Evolutionary conservation across 2,329 filamentous ascomycete species (phyloP), one percentile per base, ranked within the genome.

Genomic region (Fusarium sp.): DNA sequence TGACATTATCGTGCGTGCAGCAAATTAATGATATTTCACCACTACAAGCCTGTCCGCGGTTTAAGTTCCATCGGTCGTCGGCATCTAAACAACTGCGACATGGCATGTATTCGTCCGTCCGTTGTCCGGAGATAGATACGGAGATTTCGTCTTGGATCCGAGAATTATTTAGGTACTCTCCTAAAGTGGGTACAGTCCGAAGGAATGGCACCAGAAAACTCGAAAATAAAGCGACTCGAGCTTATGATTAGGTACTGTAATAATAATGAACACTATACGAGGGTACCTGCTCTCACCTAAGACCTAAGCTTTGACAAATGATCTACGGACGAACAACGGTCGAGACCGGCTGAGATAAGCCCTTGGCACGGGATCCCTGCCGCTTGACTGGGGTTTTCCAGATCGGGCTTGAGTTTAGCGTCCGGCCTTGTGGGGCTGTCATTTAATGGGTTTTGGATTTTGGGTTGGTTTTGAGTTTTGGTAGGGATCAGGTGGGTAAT

Each of bases 281-380:
- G 28, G 28, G 34, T 36, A 36, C 34, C 34, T 36, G 15, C 17
- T 36, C 34, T 36, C 34, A 36, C 34, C 14, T 15, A 11, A 36
- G 14, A 36, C 34, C 14, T 15, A 11, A 36, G 14, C 14, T 36
- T 36, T 15, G 14, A 13, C 34, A 6, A 18, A 18, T 38, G 33
- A 31, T 11, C 9, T 31, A 20, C 45, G 40, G 56, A 34, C 33
- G 10, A 46, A 45, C 11, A 17, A 40, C 13, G 45, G 54, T 69
- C 64, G 61, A 67, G 66, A 69, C 66, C 61, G 45, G 22, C 26
- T 42, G 55, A 44, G 59, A 50, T 40, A n/a, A 31, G 39, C 51
- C 18, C 34, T 50, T 53, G 60, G 48, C 54, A 49, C 51, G 64
- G 49, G 65, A 68, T 68, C 57, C 33, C 34, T 39, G 45, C 44